phyloP scores from a whole-genome alignment of 1,284 basidiomycete genomes.

The Stygiomarasmius scandens region DNA sequence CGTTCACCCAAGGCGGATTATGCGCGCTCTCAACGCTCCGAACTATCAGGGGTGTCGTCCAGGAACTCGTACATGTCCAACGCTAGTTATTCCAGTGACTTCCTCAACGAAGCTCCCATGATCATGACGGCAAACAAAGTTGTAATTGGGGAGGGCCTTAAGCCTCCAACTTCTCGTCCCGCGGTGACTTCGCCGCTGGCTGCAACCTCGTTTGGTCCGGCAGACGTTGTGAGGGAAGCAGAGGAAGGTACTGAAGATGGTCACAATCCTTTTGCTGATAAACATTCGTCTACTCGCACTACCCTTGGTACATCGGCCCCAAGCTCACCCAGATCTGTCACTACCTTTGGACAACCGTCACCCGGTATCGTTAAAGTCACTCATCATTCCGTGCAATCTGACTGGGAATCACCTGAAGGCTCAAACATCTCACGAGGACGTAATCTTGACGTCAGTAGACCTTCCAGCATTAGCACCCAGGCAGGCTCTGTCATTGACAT shows the following conservation, averaged over 20 bases:
- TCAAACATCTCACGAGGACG: too few relatives aligned
- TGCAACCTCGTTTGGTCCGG: constrained; percentile 70
- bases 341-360: constrained; percentile 43
- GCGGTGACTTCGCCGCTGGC: constrained; percentile 67
- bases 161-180: constrained; percentile 44
- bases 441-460: constrained; percentile 46
- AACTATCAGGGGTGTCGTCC: constrained; percentile 52
- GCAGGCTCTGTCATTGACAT: constrained; percentile 66
- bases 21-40: constrained; percentile 57
- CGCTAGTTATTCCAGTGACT: constrained; percentile 74
- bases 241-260: constrained; percentile 45
- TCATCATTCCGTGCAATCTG: constrained; percentile 43
- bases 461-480: constrained; percentile 63
- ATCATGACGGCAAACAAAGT: constrained; percentile 75
- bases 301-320: constrained; percentile 40
- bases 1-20: constrained; percentile 41
- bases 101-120: constrained; percentile 78
- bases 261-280: constrained; percentile 68
- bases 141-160: constrained; percentile 59
- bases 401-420: too few relatives aligned
- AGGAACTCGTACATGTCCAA: constrained; percentile 73
- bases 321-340: constrained; percentile 33
- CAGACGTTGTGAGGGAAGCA: constrained; percentile 57
- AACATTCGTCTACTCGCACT: constrained; percentile 46
- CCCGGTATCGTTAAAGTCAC: constrained; percentile 27